Conservation (phyloP, 164 flowering plant species). For the Chimonanthus praecox region DNA sequence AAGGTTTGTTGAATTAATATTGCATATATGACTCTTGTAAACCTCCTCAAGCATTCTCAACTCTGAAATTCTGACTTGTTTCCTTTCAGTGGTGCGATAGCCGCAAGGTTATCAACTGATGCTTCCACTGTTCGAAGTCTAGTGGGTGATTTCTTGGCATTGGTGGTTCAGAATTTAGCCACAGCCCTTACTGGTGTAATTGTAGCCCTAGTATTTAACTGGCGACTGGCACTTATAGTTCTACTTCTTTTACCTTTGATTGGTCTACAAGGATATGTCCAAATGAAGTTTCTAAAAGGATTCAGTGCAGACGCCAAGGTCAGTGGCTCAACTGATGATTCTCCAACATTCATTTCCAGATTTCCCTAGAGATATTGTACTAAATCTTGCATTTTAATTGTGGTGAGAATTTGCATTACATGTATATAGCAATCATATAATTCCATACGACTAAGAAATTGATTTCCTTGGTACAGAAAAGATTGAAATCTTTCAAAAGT, state of each 20-base stretch:
- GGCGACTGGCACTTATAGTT: constrained; percentile 34
- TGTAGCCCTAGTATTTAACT: constrained; percentile 38
- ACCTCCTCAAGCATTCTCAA: background rate
- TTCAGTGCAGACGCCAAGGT: constrained; percentile 45
- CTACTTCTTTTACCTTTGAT: constrained; percentile 27
- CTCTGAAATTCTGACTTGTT: background rate
- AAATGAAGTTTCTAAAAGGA: constrained; percentile 25
- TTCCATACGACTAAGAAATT: no score
- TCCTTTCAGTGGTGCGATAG: constrained; percentile 37
- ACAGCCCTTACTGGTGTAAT: constrained; percentile 31
- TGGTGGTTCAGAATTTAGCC: constrained; percentile 33
- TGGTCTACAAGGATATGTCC: constrained; percentile 31
- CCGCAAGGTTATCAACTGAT: constrained; percentile 39
- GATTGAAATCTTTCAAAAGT: no score
- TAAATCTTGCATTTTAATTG: no score
- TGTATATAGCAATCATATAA: no score
- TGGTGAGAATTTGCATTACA: no score
- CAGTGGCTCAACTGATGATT: background rate
- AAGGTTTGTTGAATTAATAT: constrained; percentile 27
- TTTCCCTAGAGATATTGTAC: no score
- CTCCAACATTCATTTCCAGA: no score
- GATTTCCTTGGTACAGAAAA: no score
- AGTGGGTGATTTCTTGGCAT: constrained; percentile 40
- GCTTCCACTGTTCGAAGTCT: constrained; percentile 23
- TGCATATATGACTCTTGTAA: background rate